A percentile compares a stretch with the other conserved stretches of the same genome.
Evolutionary conservation across 2,329 filamentous ascomycete genomes (phyloP).

Genomic region (Sporothrix luriei): DNA sequence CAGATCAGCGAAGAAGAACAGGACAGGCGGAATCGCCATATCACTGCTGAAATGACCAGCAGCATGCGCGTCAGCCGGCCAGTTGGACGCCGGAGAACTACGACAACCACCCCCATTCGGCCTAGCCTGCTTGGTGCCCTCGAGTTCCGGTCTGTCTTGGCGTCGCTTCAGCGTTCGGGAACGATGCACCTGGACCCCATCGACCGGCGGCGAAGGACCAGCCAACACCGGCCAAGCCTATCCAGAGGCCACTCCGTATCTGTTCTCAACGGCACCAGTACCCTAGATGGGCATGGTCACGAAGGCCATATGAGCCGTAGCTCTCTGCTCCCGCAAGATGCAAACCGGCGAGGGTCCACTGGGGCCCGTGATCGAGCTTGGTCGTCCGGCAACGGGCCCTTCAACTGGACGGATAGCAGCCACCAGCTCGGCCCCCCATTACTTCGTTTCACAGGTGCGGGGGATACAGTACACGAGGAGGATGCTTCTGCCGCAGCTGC

Average conservation of each 20-base stretch:
- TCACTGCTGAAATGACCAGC: slow-evolving; percentile 81
- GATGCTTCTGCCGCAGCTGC: background rate
- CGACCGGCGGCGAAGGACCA: slow-evolving; percentile 57
- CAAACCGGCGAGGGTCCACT: background rate
- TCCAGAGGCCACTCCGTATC: slow-evolving; percentile 40
- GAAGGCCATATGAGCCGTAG: slow-evolving; percentile 34
- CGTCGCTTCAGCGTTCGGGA: slow-evolving; percentile 80
- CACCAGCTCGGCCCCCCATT: slow-evolving; percentile 22
- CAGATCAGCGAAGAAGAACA: slow-evolving; percentile 49
- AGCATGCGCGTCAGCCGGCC: slow-evolving; percentile 88
- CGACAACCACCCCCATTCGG: slow-evolving; percentile 79
- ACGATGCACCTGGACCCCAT: slow-evolving; percentile 73
- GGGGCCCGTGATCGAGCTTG: slow-evolving; percentile 48
- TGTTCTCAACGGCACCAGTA: slow-evolving; percentile 36
- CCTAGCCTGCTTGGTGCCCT: slow-evolving; percentile 91
- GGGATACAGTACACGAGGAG: background rate
- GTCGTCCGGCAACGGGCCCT: slow-evolving; percentile 51
- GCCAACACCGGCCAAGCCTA: slow-evolving; percentile 8
- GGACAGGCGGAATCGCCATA: slow-evolving; percentile 58
- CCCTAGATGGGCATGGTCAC: background rate
- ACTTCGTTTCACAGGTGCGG: slow-evolving; percentile 22
- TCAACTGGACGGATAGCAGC: slow-evolving; percentile 32
- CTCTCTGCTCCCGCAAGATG: slow-evolving; percentile 32
- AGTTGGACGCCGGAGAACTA: slow-evolving; percentile 65
- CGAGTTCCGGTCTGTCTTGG: slow-evolving; percentile 88